Conservation (phyloP, 352 stramenopile genomes). For the Phytophthora podocarpi region DNA sequence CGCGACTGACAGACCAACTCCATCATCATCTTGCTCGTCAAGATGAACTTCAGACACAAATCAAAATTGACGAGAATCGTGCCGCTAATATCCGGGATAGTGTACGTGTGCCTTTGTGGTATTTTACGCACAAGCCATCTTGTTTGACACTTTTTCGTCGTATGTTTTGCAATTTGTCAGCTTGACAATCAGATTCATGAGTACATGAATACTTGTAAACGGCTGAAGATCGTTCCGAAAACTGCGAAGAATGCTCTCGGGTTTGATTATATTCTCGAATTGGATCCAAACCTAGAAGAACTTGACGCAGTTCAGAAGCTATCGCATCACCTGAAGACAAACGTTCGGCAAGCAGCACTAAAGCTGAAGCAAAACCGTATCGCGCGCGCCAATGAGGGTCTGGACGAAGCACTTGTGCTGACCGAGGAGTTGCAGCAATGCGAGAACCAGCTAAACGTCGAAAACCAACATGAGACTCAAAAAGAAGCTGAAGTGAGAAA, state of each 20-base stretch:
- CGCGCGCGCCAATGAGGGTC: constrained; percentile 53
- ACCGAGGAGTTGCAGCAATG: constrained; percentile 60
- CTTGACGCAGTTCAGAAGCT: constrained; percentile 59
- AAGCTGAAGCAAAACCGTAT: constrained; percentile 72
- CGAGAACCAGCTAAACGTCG: constrained; percentile 53
- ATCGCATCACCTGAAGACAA: constrained; percentile 67
- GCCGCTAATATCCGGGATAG: constrained; percentile 70
- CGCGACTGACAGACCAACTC: constrained; percentile 75
- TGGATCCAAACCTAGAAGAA: constrained; percentile 68
- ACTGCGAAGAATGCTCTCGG: constrained; percentile 83
- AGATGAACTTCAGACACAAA: constrained; percentile 58
- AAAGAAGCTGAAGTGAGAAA: constrained; percentile 55
- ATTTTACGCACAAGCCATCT: not conserved
- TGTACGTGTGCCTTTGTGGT: constrained; percentile 39
- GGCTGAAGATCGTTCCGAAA: constrained; percentile 88
- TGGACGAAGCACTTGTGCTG: constrained; percentile 64
- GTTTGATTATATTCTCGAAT: constrained; percentile 75
- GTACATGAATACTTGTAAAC: constrained; percentile 81
- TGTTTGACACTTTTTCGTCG: constrained; percentile 1
- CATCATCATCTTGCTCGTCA: constrained; percentile 67
- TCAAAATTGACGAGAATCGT: constrained; percentile 71
- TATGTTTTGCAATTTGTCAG: constrained; percentile 26
- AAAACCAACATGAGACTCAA: constrained; percentile 59
- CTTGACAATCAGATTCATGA: constrained; percentile 67
- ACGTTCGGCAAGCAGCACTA: constrained; percentile 56